These are phyloP conservation scores for Fraxinus angustifolia DNA, from an alignment of 305 asterid genomes.

Conservation along the genomic window DNA sequence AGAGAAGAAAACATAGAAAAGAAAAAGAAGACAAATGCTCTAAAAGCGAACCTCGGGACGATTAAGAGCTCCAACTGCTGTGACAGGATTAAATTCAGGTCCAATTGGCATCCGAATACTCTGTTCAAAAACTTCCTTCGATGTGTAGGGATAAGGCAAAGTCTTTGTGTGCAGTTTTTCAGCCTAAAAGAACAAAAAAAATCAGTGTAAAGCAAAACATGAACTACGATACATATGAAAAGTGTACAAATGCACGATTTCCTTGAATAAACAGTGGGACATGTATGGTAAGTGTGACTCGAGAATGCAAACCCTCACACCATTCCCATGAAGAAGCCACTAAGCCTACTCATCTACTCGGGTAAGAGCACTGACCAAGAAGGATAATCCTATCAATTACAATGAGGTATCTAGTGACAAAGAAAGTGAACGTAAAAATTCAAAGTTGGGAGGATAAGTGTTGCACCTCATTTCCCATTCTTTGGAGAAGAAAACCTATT, in stretches of 20 bases:
- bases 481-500: background rate
- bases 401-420: background rate
- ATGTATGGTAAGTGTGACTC: background rate
- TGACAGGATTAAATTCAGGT: conserved; percentile 80
- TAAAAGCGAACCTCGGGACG: conserved; percentile 68
- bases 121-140: conserved; percentile 71
- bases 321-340: background rate
- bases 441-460: background rate
- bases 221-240: background rate
- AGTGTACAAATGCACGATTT: background rate
- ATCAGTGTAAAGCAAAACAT: background rate
- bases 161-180: conserved; percentile 78
- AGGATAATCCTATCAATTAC: background rate
- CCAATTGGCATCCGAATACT: conserved; percentile 92
- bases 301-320: background rate
- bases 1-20: background rate
- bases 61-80: conserved; percentile 69
- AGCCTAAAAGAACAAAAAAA: conserved; percentile 44
- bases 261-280: background rate
- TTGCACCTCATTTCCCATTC: background rate
- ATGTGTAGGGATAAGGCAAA: conserved; percentile 78
- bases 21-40: background rate
- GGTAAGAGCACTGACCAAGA: background rate
- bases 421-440: background rate
- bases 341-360: background rate